Evolutionary conservation across 495 filamentous ascomycete genomes (phyloP).

Genomic region (Aspergillus saccharolyticus): DNA sequence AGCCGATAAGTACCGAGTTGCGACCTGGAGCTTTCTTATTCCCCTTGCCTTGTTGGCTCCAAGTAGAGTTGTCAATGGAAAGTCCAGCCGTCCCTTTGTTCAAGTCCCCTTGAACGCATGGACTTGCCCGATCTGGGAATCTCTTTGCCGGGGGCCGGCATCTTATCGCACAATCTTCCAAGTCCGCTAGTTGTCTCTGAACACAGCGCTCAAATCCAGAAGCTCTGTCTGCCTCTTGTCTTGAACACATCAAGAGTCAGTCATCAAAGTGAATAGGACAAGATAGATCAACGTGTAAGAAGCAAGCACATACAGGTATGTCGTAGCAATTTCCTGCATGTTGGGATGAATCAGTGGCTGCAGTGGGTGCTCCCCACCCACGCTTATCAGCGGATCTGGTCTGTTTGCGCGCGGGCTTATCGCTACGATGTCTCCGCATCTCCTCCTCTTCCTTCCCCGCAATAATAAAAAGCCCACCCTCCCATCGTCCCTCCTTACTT

Average conservation of each 20-base stretch:
- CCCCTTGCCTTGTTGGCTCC: too few species aligned
- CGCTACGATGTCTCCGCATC: slow-evolving; percentile 23
- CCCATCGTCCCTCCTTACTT: slow-evolving; percentile 2
- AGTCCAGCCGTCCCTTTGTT: not conserved
- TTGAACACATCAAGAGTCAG: too few species aligned
- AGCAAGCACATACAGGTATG: too few species aligned
- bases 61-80: not conserved
- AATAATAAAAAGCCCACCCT: slow-evolving; percentile 27
- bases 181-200: not conserved
- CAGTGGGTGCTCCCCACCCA: not conserved
- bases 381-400: slow-evolving; percentile 26
- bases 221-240: too few species aligned
- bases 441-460: slow-evolving; percentile 13
- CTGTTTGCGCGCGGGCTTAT: slow-evolving; percentile 11
- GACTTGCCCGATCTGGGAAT: slow-evolving; percentile 18
- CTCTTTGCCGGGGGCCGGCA: slow-evolving; percentile 3
- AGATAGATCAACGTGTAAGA: not conserved
- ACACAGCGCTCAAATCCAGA: too few species aligned
- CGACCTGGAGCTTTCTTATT: too few species aligned
- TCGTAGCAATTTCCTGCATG: too few species aligned
- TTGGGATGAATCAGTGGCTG: too few species aligned
- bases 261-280: not conserved
- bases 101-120: slow-evolving; percentile 9
- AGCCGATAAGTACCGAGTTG: too few species aligned
- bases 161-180: slow-evolving; percentile 9